Evolutionary conservation across 768 basidiomycete genomes (phyloP), one percentile per base, ranked within the genome.

Genomic region (Boletus coccyginus): DNA sequence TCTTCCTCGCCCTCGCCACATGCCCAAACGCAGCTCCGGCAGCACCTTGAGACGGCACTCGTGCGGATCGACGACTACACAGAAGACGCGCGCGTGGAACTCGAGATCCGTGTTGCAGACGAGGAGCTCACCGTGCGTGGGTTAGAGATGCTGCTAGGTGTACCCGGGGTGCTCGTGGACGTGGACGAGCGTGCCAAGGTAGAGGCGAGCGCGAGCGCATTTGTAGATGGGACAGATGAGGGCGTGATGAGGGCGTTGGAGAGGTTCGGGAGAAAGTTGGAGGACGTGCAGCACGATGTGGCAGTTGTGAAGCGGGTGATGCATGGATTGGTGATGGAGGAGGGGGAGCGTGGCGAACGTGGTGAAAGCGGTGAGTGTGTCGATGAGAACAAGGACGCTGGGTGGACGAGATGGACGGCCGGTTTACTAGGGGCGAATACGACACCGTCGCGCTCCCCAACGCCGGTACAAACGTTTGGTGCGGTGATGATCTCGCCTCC

Each of bases 71-170:
- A 83, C 51, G 88, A 94, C 66, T 89, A 81, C 64, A 81, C 81
- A 6, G 91, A 92, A 66, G 91, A 92, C 60, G 83, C 83, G 1
- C 82, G 88, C 1, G 91, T 94, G 11, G 91, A 93, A 66, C 73
- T 94, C 21, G 91, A 93, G 72, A 92, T 93, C 40, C 81, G 83
- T 24, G 73, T 85, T 11, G 80, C 87, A 3, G 91, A 94, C 65
- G 90, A 90, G 59, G 79, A 77, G 12, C 77, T 92, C 14, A 75
- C 86, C 0, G 74, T 76, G 8, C 78, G 77, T 9, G 90, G 90
- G 4, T 92, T 85, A 56, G 83, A 85, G 61, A 84, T 87, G 1
- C 67, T 91, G n/a, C 73, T 92, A 13, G 72, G 75, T 16, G 75
- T 91, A 4, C 81, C 81, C 24, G 82, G 82, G 2, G 84, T 83